These are phyloP conservation scores for Neurospora sp. DNA, from an alignment of 2,329 filamentous ascomycete species.

Conservation along the genomic window DNA sequence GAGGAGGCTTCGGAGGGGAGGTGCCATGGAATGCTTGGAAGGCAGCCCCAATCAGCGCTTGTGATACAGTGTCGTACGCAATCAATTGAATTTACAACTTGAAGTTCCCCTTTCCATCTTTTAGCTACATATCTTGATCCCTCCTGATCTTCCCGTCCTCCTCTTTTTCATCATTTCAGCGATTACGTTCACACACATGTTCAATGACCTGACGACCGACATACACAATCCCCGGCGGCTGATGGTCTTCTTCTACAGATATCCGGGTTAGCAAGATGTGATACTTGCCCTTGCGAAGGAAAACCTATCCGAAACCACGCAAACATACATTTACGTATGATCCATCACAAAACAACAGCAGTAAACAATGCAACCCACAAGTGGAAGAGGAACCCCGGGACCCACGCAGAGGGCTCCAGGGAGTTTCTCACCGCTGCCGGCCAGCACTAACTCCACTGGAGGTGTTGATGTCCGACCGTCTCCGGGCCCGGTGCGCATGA, in stretches of 20 bases:
- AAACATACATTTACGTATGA: background rate
- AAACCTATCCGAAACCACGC: background rate
- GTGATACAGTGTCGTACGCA: background rate
- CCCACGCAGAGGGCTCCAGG: slow-evolving; percentile 40
- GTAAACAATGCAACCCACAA: slow-evolving; percentile 37
- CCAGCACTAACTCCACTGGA: slow-evolving; percentile 22
- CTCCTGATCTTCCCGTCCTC: background rate
- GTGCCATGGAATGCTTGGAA: background rate
- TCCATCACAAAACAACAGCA: background rate
- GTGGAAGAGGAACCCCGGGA: slow-evolving; percentile 19
- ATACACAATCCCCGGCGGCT: background rate
- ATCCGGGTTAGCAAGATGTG: background rate
- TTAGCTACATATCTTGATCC: background rate
- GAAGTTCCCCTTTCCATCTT: background rate
- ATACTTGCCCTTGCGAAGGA: background rate
- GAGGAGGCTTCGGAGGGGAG: background rate
- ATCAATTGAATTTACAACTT: background rate
- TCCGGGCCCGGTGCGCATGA: slow-evolving; percentile 32
- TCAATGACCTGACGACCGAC: background rate
- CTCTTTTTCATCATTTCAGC: background rate
- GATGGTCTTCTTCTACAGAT: background rate
- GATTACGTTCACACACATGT: background rate
- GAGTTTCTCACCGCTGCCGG: slow-evolving; percentile 45
- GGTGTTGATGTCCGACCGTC: slow-evolving; percentile 19
- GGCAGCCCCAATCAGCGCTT: background rate